Conservation (phyloP, 208 protist species). For the Endotrypanum monterogeii region DNA sequence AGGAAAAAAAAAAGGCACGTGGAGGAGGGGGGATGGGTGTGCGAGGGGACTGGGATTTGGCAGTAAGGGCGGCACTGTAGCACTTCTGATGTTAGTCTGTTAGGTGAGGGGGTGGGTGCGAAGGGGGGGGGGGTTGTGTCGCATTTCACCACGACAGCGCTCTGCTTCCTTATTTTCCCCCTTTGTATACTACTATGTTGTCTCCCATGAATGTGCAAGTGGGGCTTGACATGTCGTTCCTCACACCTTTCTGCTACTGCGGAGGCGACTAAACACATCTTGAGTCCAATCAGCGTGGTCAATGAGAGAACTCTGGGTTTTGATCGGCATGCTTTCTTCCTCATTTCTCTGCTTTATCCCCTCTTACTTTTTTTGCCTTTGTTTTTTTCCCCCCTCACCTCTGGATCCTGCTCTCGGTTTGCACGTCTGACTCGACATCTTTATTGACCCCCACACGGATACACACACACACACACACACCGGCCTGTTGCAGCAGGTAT, state of each 20-base stretch:
- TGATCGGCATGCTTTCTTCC: background rate
- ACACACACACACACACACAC: background rate
- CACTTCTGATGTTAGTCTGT: background rate
- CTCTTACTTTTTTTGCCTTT: background rate
- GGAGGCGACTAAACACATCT: background rate
- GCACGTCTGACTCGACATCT: background rate
- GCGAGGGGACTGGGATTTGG: background rate
- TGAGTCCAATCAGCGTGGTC: background rate
- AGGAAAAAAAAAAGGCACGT: no score
- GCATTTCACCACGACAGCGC: background rate
- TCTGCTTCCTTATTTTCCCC: background rate
- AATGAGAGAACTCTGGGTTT: background rate
- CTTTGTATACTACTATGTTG: background rate
- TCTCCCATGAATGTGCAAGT: no score
- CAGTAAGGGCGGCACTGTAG: background rate
- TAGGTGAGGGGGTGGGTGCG: no score
- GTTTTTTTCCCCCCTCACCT: background rate
- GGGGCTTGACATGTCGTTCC: background rate
- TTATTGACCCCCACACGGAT: background rate
- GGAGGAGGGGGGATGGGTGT: background rate
- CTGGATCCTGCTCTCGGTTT: background rate
- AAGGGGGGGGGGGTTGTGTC: no score
- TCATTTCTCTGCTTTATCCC: background rate
- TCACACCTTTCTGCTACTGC: background rate
- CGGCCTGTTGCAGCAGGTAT: background rate